A percentile compares a stretch with the other conserved stretches of the same genome.
Conservation (phyloP, 257 asterid species). For the Fraxinus cuspidata region DNA sequence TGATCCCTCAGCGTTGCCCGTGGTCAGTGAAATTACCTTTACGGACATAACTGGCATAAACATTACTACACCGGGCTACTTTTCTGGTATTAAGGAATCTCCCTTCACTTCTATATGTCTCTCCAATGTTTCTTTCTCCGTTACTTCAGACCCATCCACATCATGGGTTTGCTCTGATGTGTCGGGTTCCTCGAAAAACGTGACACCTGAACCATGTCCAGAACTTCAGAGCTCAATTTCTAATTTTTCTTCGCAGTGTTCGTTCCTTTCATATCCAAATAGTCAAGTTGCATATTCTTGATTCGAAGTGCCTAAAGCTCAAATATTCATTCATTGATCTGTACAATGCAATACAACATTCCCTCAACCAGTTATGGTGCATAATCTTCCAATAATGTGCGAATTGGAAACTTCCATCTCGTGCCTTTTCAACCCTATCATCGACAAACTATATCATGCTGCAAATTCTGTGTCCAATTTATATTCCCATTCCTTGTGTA, state of each 20-base stretch:
- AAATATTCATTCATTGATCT: slow-evolving; percentile 48
- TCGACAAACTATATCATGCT: slow-evolving; percentile 22
- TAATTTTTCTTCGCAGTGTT: slow-evolving; percentile 32
- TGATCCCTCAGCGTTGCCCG: slow-evolving; percentile 72
- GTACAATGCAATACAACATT: slow-evolving; percentile 27
- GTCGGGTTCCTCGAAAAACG: slow-evolving; percentile 58
- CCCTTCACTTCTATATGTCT: slow-evolving; percentile 84
- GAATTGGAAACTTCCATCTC: slow-evolving; percentile 28
- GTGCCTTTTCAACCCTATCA: slow-evolving; percentile 26
- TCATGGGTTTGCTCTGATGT: slow-evolving; percentile 68
- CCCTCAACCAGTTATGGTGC: slow-evolving; percentile 35
- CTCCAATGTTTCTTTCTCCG: slow-evolving; percentile 57
- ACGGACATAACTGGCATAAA: slow-evolving; percentile 63
- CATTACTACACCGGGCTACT: slow-evolving; percentile 60
- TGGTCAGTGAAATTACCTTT: slow-evolving; percentile 56
- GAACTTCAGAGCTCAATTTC: slow-evolving; percentile 49
- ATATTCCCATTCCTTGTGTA: slow-evolving; percentile 50
- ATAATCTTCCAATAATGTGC: slow-evolving; percentile 42
- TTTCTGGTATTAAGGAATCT: slow-evolving; percentile 66
- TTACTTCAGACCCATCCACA: slow-evolving; percentile 29
- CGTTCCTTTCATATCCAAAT: slow-evolving; percentile 30
- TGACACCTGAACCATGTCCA: slow-evolving; percentile 65
- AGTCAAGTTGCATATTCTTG: slow-evolving; percentile 48
- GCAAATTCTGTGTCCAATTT: slow-evolving; percentile 33
- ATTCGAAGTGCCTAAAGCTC: slow-evolving; percentile 21